Conservation (phyloP, 2,329 filamentous ascomycete species). For the Teratosphaeria gauchensis region DNA sequence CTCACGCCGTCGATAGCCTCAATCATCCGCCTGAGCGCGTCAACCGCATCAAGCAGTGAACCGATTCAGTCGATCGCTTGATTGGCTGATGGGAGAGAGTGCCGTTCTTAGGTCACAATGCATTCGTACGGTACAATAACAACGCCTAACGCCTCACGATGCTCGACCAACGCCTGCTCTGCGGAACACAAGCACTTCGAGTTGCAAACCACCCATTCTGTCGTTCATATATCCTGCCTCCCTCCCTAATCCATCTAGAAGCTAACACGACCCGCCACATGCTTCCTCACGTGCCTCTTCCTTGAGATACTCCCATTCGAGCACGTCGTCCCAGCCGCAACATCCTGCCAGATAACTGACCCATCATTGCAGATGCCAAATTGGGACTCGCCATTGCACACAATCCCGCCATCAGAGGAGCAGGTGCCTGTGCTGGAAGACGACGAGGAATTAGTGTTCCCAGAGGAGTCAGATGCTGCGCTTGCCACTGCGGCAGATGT, state of each 20-base stretch:
- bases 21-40: no score
- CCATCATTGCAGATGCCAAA: slow-evolving; percentile 37
- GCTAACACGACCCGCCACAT: slow-evolving; percentile 1
- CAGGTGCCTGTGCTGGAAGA: slow-evolving; percentile 24
- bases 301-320: slow-evolving; percentile 24
- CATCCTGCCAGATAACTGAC: slow-evolving; percentile 30
- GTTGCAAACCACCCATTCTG: not conserved
- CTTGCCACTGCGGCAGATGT: not conserved
- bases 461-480: slow-evolving; percentile 1
- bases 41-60: no score
- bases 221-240: not conserved
- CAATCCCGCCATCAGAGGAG: slow-evolving; percentile 30
- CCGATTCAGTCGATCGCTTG: no score
- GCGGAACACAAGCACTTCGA: not conserved
- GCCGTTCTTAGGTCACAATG: no score
- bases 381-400: slow-evolving; percentile 33
- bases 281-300: slow-evolving; percentile 10
- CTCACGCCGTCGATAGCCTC: no score
- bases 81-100: no score
- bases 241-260: not conserved
- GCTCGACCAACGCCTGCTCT: not conserved
- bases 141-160: not conserved
- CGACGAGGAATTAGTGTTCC: not conserved
- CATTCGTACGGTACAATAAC: not conserved
- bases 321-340: slow-evolving; percentile 35